Evolutionary conservation across 2,329 filamentous ascomycete species (phyloP).

Genomic region (Aspergillus fumigatiaffinis): DNA sequence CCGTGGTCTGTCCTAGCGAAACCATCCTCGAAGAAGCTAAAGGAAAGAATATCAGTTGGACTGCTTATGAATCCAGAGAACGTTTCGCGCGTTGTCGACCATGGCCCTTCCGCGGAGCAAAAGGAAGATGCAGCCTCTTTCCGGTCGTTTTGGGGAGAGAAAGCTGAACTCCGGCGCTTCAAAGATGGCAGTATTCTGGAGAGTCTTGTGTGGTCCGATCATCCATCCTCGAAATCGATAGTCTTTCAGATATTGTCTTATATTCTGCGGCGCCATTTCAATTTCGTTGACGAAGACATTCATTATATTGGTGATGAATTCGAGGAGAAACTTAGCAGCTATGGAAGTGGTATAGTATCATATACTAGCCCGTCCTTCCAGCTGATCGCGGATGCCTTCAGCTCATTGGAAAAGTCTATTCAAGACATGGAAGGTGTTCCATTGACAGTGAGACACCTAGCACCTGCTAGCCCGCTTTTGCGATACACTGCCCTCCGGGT

Average conservation of each 20-base stretch:
- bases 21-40: slow-evolving; percentile 25
- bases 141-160: slow-evolving; percentile 90
- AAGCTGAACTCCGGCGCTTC: slow-evolving; percentile 87
- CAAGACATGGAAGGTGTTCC: slow-evolving; percentile 77
- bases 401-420: slow-evolving; percentile 70
- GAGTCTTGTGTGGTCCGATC: slow-evolving; percentile 77
- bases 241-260: slow-evolving; percentile 76
- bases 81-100: slow-evolving; percentile 73
- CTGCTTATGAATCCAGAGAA: slow-evolving; percentile 70
- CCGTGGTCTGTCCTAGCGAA: slow-evolving; percentile 49
- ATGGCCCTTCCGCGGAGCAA: slow-evolving; percentile 80
- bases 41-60: slow-evolving; percentile 54
- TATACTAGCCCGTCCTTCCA: slow-evolving; percentile 57
- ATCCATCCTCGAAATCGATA: slow-evolving; percentile 58
- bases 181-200: slow-evolving; percentile 93
- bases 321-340: slow-evolving; percentile 31
- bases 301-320: slow-evolving; percentile 51
- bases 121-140: slow-evolving; percentile 78
- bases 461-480: slow-evolving; percentile 66
- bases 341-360: slow-evolving; percentile 36
- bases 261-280: slow-evolving; percentile 66
- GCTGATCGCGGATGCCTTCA: slow-evolving; percentile 65
- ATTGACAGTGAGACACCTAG: slow-evolving; percentile 77
- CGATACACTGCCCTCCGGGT: slow-evolving; percentile 60
- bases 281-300: slow-evolving; percentile 53